These are phyloP conservation scores for Sporothrix brunneoviolacea DNA, from an alignment of 2,329 filamentous ascomycete genomes.

Conservation along the genomic window DNA sequence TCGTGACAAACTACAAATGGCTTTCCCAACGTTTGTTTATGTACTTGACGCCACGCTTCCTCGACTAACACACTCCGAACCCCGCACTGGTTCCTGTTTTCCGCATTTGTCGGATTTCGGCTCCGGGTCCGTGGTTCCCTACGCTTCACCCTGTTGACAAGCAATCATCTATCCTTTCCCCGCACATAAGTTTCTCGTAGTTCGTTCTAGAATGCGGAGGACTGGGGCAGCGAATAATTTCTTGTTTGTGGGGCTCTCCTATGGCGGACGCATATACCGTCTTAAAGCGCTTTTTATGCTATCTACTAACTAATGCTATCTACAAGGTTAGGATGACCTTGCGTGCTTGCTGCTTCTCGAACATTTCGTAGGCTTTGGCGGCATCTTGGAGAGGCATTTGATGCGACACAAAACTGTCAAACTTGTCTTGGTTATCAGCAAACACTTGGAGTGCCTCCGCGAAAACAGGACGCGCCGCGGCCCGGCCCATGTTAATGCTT, in stretches of 20 bases:
- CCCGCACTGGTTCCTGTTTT: constrained; percentile 2
- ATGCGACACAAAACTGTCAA: constrained; percentile 7
- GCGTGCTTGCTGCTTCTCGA: constrained; percentile 8
- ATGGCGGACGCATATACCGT: too few relatives aligned
- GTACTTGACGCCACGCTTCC: constrained; percentile 1
- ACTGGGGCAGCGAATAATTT: too few relatives aligned
- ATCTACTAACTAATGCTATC: constrained; percentile 1
- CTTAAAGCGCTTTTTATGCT: not conserved
- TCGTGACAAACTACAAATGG: too few relatives aligned
- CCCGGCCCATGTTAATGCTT: constrained; percentile 10
- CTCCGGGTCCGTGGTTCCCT: not conserved
- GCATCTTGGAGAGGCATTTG: constrained; percentile 1
- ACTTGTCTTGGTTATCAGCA: constrained; percentile 7
- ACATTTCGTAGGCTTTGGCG: constrained; percentile 4
- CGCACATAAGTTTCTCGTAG: too few relatives aligned
- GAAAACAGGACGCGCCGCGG: constrained; percentile 2
- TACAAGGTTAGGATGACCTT: not conserved
- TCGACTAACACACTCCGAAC: not conserved
- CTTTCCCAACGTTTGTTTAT: not conserved
- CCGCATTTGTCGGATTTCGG: constrained; percentile 5
- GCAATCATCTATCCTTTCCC: too few relatives aligned
- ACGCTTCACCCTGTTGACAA: not conserved
- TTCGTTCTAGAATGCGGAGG: too few relatives aligned
- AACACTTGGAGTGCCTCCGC: constrained; percentile 6
- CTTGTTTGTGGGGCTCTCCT: too few relatives aligned